A percentile compares a stretch with the other conserved stretches of the same genome.
Conservation (phyloP, 805 yeast genomes). For the Wickerhamiella slavikovae region DNA sequence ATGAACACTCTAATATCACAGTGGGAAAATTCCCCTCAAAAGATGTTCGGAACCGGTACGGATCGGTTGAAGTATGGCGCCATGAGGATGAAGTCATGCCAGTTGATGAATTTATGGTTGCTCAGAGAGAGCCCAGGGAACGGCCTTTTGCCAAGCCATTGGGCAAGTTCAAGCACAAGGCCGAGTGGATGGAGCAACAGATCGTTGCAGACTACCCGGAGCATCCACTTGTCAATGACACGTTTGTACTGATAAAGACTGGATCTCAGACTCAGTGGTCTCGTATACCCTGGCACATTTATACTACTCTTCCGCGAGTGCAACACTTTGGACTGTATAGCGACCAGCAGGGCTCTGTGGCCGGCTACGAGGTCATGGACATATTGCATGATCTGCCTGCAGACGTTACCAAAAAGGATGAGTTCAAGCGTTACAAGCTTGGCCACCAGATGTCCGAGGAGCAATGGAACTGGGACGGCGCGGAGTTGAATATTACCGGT, state of each 20-base stretch:
- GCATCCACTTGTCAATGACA: constrained; percentile 2
- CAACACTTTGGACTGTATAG: constrained; percentile 18
- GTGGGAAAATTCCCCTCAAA: neutral
- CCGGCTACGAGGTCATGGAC: constrained; percentile 17
- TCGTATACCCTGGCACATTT: constrained; percentile 18
- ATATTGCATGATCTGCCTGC: constrained; percentile 12
- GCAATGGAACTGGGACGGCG: constrained; percentile 11
- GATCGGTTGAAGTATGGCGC: constrained; percentile 3
- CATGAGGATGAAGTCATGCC: neutral
- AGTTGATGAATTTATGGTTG: neutral
- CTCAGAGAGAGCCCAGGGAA: neutral
- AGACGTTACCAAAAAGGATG: constrained; percentile 4
- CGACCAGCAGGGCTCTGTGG: constrained; percentile 16
- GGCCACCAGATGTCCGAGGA: constrained; percentile 10
- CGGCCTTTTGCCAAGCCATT: neutral
- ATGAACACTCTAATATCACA: too few species aligned
- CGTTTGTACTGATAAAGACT: constrained; percentile 19
- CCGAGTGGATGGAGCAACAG: constrained; percentile 1
- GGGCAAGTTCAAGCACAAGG: neutral
- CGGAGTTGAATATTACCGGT: constrained; percentile 6
- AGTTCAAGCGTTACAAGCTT: constrained; percentile 13
- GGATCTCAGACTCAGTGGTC: constrained; percentile 18
- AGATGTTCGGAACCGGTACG: constrained; percentile 2
- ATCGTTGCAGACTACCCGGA: constrained; percentile 2
- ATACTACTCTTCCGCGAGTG: constrained; percentile 16